These are phyloP conservation scores for Tylopilus cervinicoccineus DNA, from an alignment of 768 basidiomycete genomes.

Conservation along the genomic window DNA sequence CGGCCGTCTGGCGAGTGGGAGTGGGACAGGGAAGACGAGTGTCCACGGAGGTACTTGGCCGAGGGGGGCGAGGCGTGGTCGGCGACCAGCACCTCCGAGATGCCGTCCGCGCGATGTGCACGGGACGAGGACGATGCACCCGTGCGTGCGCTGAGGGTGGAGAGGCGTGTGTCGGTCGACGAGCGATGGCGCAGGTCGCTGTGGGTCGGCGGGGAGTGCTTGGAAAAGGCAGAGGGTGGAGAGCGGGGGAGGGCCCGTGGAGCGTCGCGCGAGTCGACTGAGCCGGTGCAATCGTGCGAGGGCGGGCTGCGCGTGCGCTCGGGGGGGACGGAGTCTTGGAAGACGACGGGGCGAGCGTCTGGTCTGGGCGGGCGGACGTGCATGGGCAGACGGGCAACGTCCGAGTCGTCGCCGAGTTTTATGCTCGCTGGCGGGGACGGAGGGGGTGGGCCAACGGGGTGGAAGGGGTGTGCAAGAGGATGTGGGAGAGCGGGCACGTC, in stretches of 20 bases:
- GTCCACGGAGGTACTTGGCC: conserved; percentile 18
- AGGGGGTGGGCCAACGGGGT: conserved; percentile 49
- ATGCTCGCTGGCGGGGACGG: conserved; percentile 50
- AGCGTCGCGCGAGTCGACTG: conserved; percentile 28
- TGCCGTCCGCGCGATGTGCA: conserved; percentile 16
- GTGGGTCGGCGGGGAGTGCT: conserved; percentile 12
- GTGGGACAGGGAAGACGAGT: conserved; percentile 23
- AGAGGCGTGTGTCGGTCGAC: conserved; percentile 48
- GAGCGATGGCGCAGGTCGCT: conserved; percentile 39
- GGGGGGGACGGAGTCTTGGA: conserved; percentile 16
- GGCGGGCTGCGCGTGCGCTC: conserved; percentile 21
- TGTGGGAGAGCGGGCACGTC: conserved; percentile 8
- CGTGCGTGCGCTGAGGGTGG: conserved; percentile 25
- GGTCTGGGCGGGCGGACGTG: neutral
- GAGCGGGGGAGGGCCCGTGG: conserved; percentile 17
- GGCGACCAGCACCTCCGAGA: conserved; percentile 20
- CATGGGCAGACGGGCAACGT: conserved; percentile 13
- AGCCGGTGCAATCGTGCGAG: conserved; percentile 25
- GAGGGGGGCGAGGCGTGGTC: conserved; percentile 18
- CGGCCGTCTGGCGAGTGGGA: conserved; percentile 39
- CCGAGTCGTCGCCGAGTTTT: conserved; percentile 16
- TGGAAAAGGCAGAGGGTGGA: conserved; percentile 20
- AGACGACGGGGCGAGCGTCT: conserved; percentile 20
- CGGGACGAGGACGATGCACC: conserved; percentile 18
- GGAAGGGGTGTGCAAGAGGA: neutral